phyloP scores from a whole-genome alignment of 129 eudicot genomes.

The Escallonia rubra region DNA sequence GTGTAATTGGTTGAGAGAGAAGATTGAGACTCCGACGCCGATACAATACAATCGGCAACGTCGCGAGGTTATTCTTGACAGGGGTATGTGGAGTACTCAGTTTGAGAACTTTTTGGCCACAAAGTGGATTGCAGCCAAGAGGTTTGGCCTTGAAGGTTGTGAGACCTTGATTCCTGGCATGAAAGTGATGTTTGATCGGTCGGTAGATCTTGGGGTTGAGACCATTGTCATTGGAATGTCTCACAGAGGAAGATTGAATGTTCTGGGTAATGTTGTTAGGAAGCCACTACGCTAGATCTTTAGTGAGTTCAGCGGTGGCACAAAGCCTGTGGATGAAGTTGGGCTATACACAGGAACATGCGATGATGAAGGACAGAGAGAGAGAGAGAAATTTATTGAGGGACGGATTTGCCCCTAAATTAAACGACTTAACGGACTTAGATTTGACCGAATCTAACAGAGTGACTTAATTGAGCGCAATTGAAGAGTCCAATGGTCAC shows the following conservation, averaged over 20 bases:
- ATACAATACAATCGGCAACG: constrained; percentile 71
- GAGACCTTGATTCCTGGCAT: constrained; percentile 96
- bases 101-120: constrained; percentile 96
- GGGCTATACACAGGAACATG: constrained; percentile 97
- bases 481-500: too few relatives aligned
- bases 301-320: constrained; percentile 93
- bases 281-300: constrained; percentile 86
- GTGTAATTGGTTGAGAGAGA: constrained; percentile 93
- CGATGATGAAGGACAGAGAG: too few relatives aligned
- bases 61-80: constrained; percentile 89
- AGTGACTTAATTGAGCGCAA: too few relatives aligned
- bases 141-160: constrained; percentile 97
- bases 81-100: constrained; percentile 93
- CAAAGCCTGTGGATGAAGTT: constrained; percentile 78
- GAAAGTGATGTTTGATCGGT: constrained; percentile 97
- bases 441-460: too few relatives aligned
- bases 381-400: too few relatives aligned
- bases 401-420: too few relatives aligned
- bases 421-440: too few relatives aligned
- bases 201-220: constrained; percentile 98
- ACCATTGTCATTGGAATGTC: constrained; percentile 98
- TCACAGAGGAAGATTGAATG: constrained; percentile 91
- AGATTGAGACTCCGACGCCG: constrained; percentile 91
- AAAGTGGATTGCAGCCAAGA: constrained; percentile 95
- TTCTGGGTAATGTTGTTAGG: constrained; percentile 87